Conservation (phyloP, 2,329 filamentous ascomycete species). For the Penicillium sp. region DNA sequence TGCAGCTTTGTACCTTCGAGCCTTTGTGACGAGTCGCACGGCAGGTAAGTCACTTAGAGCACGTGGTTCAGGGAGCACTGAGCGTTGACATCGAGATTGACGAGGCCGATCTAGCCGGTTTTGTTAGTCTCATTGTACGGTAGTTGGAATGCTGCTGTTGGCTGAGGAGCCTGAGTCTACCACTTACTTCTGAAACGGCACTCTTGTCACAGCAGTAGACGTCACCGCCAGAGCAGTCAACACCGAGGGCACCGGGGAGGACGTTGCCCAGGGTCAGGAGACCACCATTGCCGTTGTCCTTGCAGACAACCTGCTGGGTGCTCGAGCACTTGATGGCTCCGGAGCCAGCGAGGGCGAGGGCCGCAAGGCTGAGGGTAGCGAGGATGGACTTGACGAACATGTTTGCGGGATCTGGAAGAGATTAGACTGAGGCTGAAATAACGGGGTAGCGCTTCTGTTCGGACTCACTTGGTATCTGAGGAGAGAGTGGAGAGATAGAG, state of each 20-base stretch:
- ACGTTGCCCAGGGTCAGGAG: slow-evolving; percentile 16
- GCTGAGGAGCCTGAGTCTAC: background rate
- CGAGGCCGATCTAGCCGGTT: slow-evolving; percentile 2
- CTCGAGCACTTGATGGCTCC: background rate
- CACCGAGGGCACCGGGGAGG: slow-evolving; percentile 8
- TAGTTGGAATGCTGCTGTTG: background rate
- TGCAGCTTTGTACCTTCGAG: background rate
- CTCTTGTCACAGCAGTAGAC: slow-evolving; percentile 17
- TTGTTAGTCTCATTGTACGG: background rate
- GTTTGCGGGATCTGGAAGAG: background rate
- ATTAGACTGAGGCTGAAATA: background rate
- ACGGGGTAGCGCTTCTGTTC: background rate
- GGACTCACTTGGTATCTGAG: background rate
- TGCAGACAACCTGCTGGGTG: slow-evolving; percentile 14
- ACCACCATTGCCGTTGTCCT: slow-evolving; percentile 11
- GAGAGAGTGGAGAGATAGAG: background rate
- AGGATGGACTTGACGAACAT: slow-evolving; percentile 10
- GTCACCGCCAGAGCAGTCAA: slow-evolving; percentile 9
- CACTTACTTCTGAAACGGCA: slow-evolving; percentile 6
- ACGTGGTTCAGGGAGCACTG: slow-evolving; percentile 20
- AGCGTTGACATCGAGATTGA: slow-evolving; percentile 17
- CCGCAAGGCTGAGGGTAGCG: slow-evolving; percentile 3
- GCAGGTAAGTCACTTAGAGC: slow-evolving; percentile 7
- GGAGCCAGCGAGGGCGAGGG: background rate
- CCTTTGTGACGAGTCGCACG: background rate